phyloP scores from a whole-genome alignment of 768 basidiomycete species.

The Solioccasus polychromus region DNA sequence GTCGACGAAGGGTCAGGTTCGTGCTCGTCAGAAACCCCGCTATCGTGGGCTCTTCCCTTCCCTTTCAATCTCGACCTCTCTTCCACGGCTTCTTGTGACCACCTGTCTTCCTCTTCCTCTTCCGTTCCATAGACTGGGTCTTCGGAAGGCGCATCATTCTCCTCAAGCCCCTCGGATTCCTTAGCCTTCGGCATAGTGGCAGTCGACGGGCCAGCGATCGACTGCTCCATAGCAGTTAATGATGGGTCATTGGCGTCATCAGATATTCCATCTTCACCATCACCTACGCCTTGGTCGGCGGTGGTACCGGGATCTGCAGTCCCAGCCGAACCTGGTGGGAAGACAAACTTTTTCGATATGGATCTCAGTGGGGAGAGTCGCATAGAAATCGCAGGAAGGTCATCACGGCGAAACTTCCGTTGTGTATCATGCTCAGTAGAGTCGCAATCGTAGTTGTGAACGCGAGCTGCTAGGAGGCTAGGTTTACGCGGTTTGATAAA shows the following conservation, averaged over 20 bases:
- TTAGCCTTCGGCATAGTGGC: neutral
- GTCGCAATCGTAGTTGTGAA: constrained; percentile 7
- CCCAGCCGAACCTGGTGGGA: constrained; percentile 32
- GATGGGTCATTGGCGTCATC: neutral
- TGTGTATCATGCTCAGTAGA: constrained; percentile 1
- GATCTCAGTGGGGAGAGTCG: constrained; percentile 44
- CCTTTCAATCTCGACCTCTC: constrained; percentile 23
- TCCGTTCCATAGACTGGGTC: constrained; percentile 12
- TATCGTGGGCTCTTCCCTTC: constrained; percentile 23
- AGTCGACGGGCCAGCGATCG: constrained; percentile 3
- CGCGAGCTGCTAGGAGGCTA: constrained; percentile 13
- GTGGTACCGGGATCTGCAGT: neutral
- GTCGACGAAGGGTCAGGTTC: constrained; percentile 8
- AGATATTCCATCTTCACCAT: constrained; percentile 2
- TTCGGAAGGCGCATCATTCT: constrained; percentile 3
- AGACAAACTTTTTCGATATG: constrained; percentile 51
- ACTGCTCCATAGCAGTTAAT: neutral
- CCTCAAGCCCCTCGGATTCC: neutral
- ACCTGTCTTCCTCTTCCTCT: constrained; percentile 24
- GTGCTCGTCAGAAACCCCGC: constrained; percentile 14
- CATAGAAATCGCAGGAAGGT: constrained; percentile 42
- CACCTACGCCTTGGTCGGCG: neutral
- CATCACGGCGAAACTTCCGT: constrained; percentile 16
- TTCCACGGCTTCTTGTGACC: constrained; percentile 17
- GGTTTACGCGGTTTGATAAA: constrained; percentile 25